Evolutionary conservation across 768 basidiomycete genomes (phyloP).

Genomic region (Rhodotorula babjevae): DNA sequence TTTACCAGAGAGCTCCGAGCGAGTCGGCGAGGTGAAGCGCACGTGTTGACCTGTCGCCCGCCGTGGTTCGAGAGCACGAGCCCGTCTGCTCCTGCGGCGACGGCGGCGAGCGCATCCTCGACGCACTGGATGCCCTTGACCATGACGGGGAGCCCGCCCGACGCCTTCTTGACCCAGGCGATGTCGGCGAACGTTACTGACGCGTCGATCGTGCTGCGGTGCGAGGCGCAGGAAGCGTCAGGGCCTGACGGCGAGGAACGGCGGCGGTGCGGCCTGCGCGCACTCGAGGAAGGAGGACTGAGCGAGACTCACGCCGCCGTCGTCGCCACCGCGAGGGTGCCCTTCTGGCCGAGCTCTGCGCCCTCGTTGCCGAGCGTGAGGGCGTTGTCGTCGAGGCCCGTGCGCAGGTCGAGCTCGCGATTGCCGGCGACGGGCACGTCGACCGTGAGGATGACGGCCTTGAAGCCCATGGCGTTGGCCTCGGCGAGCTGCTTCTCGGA

Average conservation of each 20-base stretch:
- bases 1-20: background rate
- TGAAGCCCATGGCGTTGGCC: slow-evolving; percentile 30
- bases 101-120: slow-evolving; percentile 27
- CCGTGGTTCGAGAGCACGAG: slow-evolving; percentile 42
- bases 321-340: slow-evolving; percentile 6
- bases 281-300: too few relatives aligned
- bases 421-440: slow-evolving; percentile 46
- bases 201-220: slow-evolving; percentile 18
- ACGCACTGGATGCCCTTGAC: slow-evolving; percentile 30
- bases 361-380: slow-evolving; percentile 8
- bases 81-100: slow-evolving; percentile 17
- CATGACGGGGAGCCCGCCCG: slow-evolving; percentile 20
- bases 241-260: too few relatives aligned
- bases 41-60: slow-evolving; percentile 64
- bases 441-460: slow-evolving; percentile 48
- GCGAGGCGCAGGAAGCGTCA: background rate
- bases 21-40: slow-evolving; percentile 41
- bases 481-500: slow-evolving; percentile 21
- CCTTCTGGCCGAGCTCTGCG: slow-evolving; percentile 2
- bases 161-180: slow-evolving; percentile 10
- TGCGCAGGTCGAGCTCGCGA: slow-evolving; percentile 25
- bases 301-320: slow-evolving; percentile 18
- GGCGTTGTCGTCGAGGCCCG: slow-evolving; percentile 22
- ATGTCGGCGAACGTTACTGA: slow-evolving; percentile 19
- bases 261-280: background rate